Conservation (phyloP, 1,284 basidiomycete species). For the Spongispora temasekensis region DNA sequence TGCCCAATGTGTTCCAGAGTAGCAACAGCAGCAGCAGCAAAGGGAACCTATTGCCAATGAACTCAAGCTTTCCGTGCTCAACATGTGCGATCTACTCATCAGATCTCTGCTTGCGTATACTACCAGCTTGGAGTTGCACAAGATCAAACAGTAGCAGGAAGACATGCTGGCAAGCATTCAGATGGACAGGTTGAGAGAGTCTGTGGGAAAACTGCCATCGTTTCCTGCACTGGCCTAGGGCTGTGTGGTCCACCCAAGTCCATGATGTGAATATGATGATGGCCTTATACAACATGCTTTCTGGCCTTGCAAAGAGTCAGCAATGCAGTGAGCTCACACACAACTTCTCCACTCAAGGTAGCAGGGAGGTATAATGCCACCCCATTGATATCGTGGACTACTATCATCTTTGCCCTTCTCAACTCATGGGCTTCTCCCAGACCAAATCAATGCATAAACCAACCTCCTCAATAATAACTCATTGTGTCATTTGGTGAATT, state of each 20-base stretch:
- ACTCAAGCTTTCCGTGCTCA: constrained; percentile 65
- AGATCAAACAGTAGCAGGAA: constrained; percentile 90
- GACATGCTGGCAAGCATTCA: constrained; percentile 72
- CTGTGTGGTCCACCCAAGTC: constrained; percentile 79
- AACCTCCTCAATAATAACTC: constrained; percentile 29
- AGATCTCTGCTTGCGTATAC: constrained; percentile 75
- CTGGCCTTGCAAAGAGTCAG: constrained; percentile 82
- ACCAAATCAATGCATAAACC: constrained; percentile 26
- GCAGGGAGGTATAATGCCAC: constrained; percentile 49
- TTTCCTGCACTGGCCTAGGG: constrained; percentile 91
- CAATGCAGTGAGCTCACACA: constrained; percentile 83
- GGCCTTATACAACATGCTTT: constrained; percentile 86
- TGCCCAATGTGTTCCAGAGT: constrained; percentile 44
- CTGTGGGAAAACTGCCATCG: constrained; percentile 66
- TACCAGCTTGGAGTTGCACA: constrained; percentile 86
- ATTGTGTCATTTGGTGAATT: constrained; percentile 33
- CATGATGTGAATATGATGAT: constrained; percentile 73
- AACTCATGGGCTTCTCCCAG: constrained; percentile 50
- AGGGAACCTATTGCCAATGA: constrained; percentile 64
- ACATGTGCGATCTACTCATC: constrained; percentile 72
- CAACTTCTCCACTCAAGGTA: constrained; percentile 77
- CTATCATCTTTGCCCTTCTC: constrained; percentile 56
- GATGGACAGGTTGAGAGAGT: constrained; percentile 55
- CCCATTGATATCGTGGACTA: constrained; percentile 47
- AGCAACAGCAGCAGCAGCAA: constrained; percentile 57